Percentiles rank a stretch among this genome's conserved stretches.
These are phyloP conservation scores for Jatropha podagrica DNA, from an alignment of 441 rosid species.

Conservation along the genomic window DNA sequence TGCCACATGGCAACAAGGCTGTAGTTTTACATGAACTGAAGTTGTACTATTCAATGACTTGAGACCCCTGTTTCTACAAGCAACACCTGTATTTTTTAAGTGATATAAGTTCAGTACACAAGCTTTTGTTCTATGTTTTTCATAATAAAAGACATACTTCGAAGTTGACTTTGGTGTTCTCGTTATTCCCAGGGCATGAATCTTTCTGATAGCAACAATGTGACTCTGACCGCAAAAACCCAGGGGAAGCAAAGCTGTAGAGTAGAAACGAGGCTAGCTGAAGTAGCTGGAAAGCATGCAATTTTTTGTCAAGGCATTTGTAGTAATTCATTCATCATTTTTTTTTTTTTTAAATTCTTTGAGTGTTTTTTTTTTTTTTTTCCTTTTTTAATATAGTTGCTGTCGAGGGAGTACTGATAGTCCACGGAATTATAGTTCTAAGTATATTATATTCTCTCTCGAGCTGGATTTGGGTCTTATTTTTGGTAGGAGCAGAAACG, in stretches of 20 bases:
- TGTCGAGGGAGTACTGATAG: constrained; percentile 14
- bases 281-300: constrained; percentile 25
- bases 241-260: constrained; percentile 47
- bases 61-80: background rate
- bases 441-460: background rate
- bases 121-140: background rate
- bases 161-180: background rate
- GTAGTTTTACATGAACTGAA: background rate
- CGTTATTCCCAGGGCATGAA: constrained; percentile 23
- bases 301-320: constrained; percentile 31
- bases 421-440: constrained; percentile 20
- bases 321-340: constrained; percentile 52
- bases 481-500: background rate
- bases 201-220: constrained; percentile 16
- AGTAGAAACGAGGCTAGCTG: constrained; percentile 39
- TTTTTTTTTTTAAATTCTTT: constrained; percentile 20
- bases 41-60: background rate
- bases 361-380: constrained; percentile 13
- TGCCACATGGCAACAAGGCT: background rate
- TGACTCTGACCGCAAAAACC: constrained; percentile 14
- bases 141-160: background rate
- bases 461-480: background rate
- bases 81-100: background rate
- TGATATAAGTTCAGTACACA: background rate
- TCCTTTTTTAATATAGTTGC: background rate